These are phyloP conservation scores for Alternaria postmessia DNA, from an alignment of 2,329 filamentous ascomycete species.

Conservation along the genomic window DNA sequence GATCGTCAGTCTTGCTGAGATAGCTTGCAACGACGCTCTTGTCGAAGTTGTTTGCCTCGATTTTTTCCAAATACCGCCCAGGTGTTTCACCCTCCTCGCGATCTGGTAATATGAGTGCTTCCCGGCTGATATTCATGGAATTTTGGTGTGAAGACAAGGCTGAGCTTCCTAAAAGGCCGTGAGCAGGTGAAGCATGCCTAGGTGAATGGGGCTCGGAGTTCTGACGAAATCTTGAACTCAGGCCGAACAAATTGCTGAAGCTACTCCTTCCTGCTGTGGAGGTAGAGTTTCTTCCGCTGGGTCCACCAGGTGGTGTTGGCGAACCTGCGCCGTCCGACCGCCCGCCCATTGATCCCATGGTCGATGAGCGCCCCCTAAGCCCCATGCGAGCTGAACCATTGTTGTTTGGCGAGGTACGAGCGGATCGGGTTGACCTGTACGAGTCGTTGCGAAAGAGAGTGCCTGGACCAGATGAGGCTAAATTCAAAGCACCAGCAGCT, in stretches of 20 bases:
- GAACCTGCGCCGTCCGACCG: constrained; percentile 75
- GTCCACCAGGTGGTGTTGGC: constrained; percentile 58
- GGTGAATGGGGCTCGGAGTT: constrained; percentile 75
- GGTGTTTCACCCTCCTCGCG: constrained; percentile 88
- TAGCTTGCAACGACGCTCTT: constrained; percentile 84
- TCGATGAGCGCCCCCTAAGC: constrained; percentile 82
- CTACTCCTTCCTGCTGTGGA: constrained; percentile 89
- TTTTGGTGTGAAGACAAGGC: constrained; percentile 81
- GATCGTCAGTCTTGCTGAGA: constrained; percentile 84
- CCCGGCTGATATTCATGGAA: constrained; percentile 78
- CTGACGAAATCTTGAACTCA: constrained; percentile 78
- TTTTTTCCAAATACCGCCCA: constrained; percentile 82
- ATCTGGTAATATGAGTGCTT: constrained; percentile 75
- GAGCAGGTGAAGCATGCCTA: constrained; percentile 66
- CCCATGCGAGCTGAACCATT: constrained; percentile 68
- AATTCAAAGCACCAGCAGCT: constrained; percentile 56
- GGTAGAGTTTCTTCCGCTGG: constrained; percentile 73
- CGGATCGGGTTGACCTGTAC: constrained; percentile 71
- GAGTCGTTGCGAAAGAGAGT: constrained; percentile 68
- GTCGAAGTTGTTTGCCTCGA: constrained; percentile 80
- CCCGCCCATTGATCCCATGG: constrained; percentile 81
- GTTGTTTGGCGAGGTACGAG: constrained; percentile 57
- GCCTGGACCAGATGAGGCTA: constrained; percentile 54
- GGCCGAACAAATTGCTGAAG: constrained; percentile 85
- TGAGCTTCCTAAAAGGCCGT: constrained; percentile 71